A percentile compares a stretch with the other conserved stretches of the same genome.
Evolutionary conservation across 225 moss, liverwort and hornwort genomes (phyloP).

Genomic region (Ulota crispa): DNA sequence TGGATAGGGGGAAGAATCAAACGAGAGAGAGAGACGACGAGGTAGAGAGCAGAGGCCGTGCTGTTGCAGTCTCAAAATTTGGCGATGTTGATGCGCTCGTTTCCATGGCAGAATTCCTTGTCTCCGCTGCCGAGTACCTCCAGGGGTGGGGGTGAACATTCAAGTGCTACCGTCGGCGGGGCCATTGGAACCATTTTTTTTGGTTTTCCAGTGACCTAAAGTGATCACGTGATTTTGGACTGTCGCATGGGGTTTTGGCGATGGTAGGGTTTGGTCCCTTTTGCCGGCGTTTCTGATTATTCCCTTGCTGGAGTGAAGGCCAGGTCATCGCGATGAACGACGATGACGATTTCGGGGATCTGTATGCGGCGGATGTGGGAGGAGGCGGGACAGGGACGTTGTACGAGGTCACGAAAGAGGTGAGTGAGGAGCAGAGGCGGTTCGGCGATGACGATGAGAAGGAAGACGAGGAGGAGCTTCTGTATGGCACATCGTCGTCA

Average conservation of each 20-base stretch:
- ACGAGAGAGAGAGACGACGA: neutral
- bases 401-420: constrained; percentile 51
- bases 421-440: constrained; percentile 17
- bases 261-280: constrained; percentile 37
- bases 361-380: constrained; percentile 83
- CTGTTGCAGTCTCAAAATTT: neutral
- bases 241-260: constrained; percentile 27
- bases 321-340: constrained; percentile 65
- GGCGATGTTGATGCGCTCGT: constrained; percentile 17
- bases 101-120: constrained; percentile 19
- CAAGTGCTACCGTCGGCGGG: neutral
- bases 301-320: neutral
- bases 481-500: constrained; percentile 68
- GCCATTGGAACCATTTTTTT: neutral
- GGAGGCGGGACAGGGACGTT: constrained; percentile 48
- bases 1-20: constrained; percentile 33
- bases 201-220: constrained; percentile 34
- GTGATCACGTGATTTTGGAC: constrained; percentile 33
- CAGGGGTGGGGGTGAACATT: neutral
- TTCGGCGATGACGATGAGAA: constrained; percentile 47
- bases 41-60: neutral
- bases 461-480: constrained; percentile 82
- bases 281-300: neutral
- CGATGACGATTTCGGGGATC: constrained; percentile 98
- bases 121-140: neutral